Evolutionary conservation across 2,329 filamentous ascomycete genomes (phyloP), one percentile per base, ranked within the genome.

Genomic region (Aureobasidium musti): DNA sequence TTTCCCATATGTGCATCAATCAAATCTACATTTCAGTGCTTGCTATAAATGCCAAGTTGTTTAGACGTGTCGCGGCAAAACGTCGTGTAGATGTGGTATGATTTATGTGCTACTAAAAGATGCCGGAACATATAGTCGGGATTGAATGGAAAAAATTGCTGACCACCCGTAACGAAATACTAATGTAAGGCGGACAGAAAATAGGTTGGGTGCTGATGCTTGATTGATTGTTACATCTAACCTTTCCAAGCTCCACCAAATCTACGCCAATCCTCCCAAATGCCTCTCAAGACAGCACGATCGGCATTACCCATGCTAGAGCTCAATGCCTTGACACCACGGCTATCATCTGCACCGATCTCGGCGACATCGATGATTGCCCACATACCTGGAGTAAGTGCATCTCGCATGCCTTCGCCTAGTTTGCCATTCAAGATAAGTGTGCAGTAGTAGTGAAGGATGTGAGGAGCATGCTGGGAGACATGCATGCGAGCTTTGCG

Each of bases 401-500:
- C 79, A 50, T 83, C 80, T 71, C 86, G 82, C 21, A 87, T 81
- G 1, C 81, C 81, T 0, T 83, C 79, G 2, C 74, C 74, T n/a
- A 87, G 73, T 17, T 82, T 77, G 3, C 79, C 80, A 5, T 76
- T 75, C 28, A 89, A 77, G 57, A 83, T 82, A 68, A 79, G 82
- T 39, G 80, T 75, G 59, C 83, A 83, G 72, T 86, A 89, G 41
- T 83, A 80, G 72, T 83, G 83, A 3, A 89, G 77, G 21, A 88
- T 74, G 56, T 85, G 83, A 68, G 83, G 84, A 17, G 87, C 75
- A 72, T 86, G 84, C 70, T 86, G 82, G 0, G 84, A 84, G 0
- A 85, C 83, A 65, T 84, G 81, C 35, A 82, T 81, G 69, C 84
- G 82, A 8, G 85, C 84, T 66, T 83, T 84, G 71, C 86, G 86